A percentile compares a stretch with the other conserved stretches of the same genome.
These are phyloP conservation scores for Lactarius tabidus DNA, from an alignment of 768 basidiomycete species.

Conservation along the genomic window DNA sequence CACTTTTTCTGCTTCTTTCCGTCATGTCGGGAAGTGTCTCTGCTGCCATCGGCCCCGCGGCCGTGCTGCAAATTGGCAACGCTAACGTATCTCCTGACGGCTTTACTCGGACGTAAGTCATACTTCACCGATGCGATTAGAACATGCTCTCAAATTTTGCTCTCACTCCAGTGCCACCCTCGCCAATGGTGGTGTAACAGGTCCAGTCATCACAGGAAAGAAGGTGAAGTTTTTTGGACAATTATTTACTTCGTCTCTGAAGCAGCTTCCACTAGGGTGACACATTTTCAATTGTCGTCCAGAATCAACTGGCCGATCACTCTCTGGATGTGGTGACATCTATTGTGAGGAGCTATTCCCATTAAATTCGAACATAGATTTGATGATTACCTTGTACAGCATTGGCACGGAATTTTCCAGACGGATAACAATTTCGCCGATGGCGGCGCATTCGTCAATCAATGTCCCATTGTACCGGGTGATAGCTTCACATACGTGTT, in stretches of 20 bases:
- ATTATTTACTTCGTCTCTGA: neutral
- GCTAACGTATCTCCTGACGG: slow-evolving; percentile 26
- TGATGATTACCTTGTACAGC: neutral
- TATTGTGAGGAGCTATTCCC: slow-evolving; percentile 35
- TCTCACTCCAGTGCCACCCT: slow-evolving; percentile 35
- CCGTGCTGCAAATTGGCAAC: slow-evolving; percentile 26
- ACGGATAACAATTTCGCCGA: too few relatives aligned
- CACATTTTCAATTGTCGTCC: slow-evolving; percentile 41
- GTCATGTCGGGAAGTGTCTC: neutral
- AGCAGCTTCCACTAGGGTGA: slow-evolving; percentile 35
- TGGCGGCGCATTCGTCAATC: too few relatives aligned
- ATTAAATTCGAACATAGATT: neutral
- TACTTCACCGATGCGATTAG: neutral
- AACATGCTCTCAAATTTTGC: neutral
- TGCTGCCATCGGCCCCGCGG: slow-evolving; percentile 27
- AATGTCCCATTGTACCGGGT: too few relatives aligned
- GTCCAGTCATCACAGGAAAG: slow-evolving; percentile 39
- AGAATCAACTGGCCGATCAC: slow-evolving; percentile 39
- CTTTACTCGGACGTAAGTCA: slow-evolving; percentile 16
- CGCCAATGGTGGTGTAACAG: slow-evolving; percentile 42
- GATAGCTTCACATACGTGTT: too few relatives aligned
- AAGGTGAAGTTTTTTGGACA: slow-evolving; percentile 24
- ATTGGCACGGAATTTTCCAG: too few relatives aligned
- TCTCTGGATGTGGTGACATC: slow-evolving; percentile 47
- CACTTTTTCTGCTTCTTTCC: neutral